These are phyloP conservation scores for Ogataea ramenticola DNA, from an alignment of 805 yeast genomes.

Conservation along the genomic window DNA sequence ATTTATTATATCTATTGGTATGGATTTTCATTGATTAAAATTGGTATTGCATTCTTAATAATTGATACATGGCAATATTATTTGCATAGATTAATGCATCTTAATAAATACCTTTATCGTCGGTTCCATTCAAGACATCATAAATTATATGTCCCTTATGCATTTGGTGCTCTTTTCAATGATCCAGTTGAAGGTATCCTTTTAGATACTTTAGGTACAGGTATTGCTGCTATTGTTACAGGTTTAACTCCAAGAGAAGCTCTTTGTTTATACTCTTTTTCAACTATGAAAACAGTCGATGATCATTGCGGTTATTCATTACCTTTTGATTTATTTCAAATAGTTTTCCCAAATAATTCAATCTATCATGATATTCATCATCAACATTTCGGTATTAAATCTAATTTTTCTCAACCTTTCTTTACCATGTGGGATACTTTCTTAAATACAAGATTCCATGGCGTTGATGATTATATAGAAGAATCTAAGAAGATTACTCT, in stretches of 20 bases:
- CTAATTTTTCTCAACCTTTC: slow-evolving; percentile 93
- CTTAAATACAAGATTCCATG: slow-evolving; percentile 64
- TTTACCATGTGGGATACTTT: slow-evolving; percentile 87
- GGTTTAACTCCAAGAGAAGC: slow-evolving; percentile 72
- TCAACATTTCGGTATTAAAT: slow-evolving; percentile 90
- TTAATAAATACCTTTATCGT: slow-evolving; percentile 66
- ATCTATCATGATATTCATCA: slow-evolving; percentile 97
- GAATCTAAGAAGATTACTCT: slow-evolving; percentile 63
- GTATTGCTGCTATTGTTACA: slow-evolving; percentile 61
- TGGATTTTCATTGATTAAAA: slow-evolving; percentile 52
- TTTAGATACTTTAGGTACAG: slow-evolving; percentile 89
- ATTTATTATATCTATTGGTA: slow-evolving; percentile 53
- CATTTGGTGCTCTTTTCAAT: slow-evolving; percentile 92
- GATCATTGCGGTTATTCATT: slow-evolving; percentile 98
- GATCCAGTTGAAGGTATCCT: slow-evolving; percentile 91
- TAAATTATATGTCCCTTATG: slow-evolving; percentile 89
- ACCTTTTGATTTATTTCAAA: slow-evolving; percentile 88
- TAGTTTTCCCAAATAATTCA: slow-evolving; percentile 88
- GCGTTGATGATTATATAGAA: slow-evolving; percentile 55
- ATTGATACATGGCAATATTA: slow-evolving; percentile 95
- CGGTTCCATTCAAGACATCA: slow-evolving; percentile 93
- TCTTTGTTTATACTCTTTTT: slow-evolving; percentile 67
- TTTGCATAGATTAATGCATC: slow-evolving; percentile 85
- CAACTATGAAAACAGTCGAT: slow-evolving; percentile 94
- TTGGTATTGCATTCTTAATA: slow-evolving; percentile 58